A percentile compares a stretch with the other conserved stretches of the same genome.
Conservation (phyloP, 202 grass and related monocot species). For the Panicum virgatum region DNA sequence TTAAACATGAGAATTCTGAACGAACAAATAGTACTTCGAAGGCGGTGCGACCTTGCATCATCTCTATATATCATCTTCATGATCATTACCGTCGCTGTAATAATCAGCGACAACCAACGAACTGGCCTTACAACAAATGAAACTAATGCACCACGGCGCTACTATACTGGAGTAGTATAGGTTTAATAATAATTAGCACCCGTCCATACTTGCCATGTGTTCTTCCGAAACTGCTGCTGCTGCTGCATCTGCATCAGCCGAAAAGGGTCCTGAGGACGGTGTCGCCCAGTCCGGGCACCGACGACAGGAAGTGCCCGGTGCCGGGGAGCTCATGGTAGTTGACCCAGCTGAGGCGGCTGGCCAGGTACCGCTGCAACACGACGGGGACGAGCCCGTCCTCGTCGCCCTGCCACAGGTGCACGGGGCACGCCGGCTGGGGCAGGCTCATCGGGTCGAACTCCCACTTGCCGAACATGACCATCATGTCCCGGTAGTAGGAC, state of each 20-base stretch:
- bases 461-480: conserved; percentile 89
- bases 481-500: conserved; percentile 87
- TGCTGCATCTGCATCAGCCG: too few species aligned
- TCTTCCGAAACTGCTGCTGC: background rate
- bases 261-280: conserved; percentile 63
- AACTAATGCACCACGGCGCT: conserved; percentile 24
- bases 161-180: background rate
- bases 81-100: too few species aligned
- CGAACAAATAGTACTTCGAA: too few species aligned
- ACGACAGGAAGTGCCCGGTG: conserved; percentile 63
- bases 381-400: conserved; percentile 84
- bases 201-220: background rate
- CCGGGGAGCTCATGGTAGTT: conserved; percentile 67
- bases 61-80: too few species aligned
- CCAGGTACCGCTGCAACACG: conserved; percentile 59
- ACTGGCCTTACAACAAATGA: conserved; percentile 30
- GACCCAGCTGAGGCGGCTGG: conserved; percentile 53
- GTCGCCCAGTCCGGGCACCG: conserved; percentile 53
- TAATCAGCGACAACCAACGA: background rate
- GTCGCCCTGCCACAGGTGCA: conserved; percentile 84
- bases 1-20: too few species aligned
- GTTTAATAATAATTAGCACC: background rate
- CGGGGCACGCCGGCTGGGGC: conserved; percentile 51
- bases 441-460: conserved; percentile 87
- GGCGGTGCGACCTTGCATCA: too few species aligned